Base-by-base conservation (phyloP, 2,329 filamentous ascomycete species). In the Neocucurbitaria cava region DNA sequence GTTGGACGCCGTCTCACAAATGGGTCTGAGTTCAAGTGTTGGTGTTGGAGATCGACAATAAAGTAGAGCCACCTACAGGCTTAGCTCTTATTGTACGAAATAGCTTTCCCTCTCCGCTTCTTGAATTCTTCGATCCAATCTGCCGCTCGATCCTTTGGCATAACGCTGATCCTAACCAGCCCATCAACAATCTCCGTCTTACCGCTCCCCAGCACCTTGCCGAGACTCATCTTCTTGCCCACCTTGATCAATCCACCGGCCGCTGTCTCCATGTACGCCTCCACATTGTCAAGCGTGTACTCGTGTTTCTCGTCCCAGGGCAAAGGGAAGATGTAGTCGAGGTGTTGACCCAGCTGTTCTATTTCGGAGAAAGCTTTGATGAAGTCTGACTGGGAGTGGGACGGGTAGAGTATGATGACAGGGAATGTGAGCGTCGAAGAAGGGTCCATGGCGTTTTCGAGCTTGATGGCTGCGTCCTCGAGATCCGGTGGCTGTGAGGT, bases 71-170 rank as follows among this genome's bases (percentile, higher is more conserved):
- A n/a, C 4, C 11, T 40, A 18, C 38, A n/a, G n/a, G 15, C 24
- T 35, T 43, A 43, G 41, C 41, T 43, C n/a, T 43, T 26, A 31
- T 36, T 31, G 10, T 42, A 23, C 30, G 15, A 30, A n/a, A 53
- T 18, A 39, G 53, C 49, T 24, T 61, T 68, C 5, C 66, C 65
- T 44, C 55, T 91, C 73, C 90, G 87, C 67, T 80, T 83, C 80
- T 97, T 98, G 74, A 92, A 93, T 65, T 95, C 90, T 59, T 85
- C 84, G 31, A 96, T 87, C 88, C 93, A 99, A n/a, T 75, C 82
- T 8, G 83, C 83, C 1, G 89, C 87, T 76, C 86, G 87, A 3
- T 75, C 77, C 67, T 84, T 88, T 0, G 94, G 94, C 61, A 99
- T 82, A 1, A 98, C 86, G 71, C 91, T 92, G 26, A 99, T 86